Base-by-base conservation (phyloP, 352 stramenopile genomes). In the Pythium volutum region DNA sequence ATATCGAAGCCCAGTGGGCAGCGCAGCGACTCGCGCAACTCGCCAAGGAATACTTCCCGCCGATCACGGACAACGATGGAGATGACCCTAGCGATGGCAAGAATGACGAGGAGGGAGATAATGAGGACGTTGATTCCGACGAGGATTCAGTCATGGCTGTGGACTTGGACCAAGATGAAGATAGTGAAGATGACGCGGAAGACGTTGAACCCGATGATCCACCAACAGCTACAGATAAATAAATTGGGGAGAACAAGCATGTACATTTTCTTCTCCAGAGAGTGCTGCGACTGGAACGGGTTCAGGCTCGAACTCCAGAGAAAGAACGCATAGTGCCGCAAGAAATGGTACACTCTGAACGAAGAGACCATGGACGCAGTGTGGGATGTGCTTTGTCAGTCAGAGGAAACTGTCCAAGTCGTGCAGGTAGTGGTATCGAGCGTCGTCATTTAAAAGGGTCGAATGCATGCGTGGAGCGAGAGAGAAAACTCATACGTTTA, bases 31-130 rank as follows among this genome's bases (percentile, higher is more conserved):
- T 87, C 2, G 66, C 73, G 11, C 73, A 83, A 59, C 65, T 89
- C 3, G 79, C 82, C 4, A 88, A 87, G 27, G 80, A 84, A 49
- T 89, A 88, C 39, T 88, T 89, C 26, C 78, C 79, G 5, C 65
- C 70, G 6, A 63, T 84, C 3, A 55, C 66, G 1, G 75, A 77
- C 7, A 69, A 77, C 9, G 64, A 70, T 14, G 61, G 70, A 15
- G 50, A 62, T 18, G 27, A 61, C 27, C 34, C 48, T 9, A 27
- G 53, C 1, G 18, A n/a, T 8, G 22, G 27, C 26, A 18, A 48
- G n/a, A 65, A 66, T n/a, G 41, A 66, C 2, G 34, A 59, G 1
- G 58, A 55, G 3, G 66, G 59, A 4, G 52, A 64, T 3, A 20
- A 43, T 2, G 33, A 65, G 10, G 49, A 60, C 15, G 63, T 65